These are phyloP conservation scores for Zygotorulaspora chibaensis DNA, from an alignment of 805 yeast genomes.

Conservation along the genomic window DNA sequence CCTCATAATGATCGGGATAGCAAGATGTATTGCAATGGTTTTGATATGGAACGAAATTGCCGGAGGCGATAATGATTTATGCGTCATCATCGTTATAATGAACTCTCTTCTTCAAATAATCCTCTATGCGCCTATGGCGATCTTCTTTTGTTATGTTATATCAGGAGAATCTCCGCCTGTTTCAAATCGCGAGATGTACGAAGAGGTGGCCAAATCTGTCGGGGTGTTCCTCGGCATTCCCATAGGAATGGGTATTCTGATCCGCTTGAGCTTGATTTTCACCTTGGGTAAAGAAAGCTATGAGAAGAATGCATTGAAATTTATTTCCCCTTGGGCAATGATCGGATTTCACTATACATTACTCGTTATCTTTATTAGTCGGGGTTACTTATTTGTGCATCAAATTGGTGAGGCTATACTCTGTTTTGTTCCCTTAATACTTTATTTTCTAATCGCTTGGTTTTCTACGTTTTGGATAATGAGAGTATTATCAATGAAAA, in stretches of 20 bases:
- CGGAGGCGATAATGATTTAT: constrained; percentile 46
- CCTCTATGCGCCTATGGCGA: constrained; percentile 49
- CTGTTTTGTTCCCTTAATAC: constrained; percentile 46
- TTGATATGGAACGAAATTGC: constrained; percentile 55
- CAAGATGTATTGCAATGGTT: constrained; percentile 62
- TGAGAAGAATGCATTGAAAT: constrained; percentile 37
- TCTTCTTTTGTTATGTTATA: constrained; percentile 46
- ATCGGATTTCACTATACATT: constrained; percentile 51
- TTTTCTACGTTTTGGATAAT: constrained; percentile 40
- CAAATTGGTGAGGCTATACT: constrained; percentile 48
- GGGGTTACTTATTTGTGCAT: constrained; percentile 45
- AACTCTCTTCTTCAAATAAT: constrained; percentile 50
- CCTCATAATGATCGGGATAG: constrained; percentile 55
- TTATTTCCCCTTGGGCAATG: constrained; percentile 47
- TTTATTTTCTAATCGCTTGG: constrained; percentile 48
- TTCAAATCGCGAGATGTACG: constrained; percentile 27
- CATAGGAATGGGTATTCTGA: constrained; percentile 41
- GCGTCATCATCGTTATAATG: constrained; percentile 49
- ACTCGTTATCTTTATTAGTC: constrained; percentile 47
- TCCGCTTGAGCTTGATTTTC: constrained; percentile 34
- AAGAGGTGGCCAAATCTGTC: constrained; percentile 45
- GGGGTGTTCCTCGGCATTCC: constrained; percentile 54
- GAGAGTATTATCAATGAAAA: constrained; percentile 29
- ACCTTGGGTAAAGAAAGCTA: constrained; percentile 32
- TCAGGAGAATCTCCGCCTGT: constrained; percentile 18